Percentiles rank a stretch among this genome's conserved stretches.
phyloP scores from a whole-genome alignment of 495 filamentous ascomycete genomes.

The Rusavskia elegans region DNA sequence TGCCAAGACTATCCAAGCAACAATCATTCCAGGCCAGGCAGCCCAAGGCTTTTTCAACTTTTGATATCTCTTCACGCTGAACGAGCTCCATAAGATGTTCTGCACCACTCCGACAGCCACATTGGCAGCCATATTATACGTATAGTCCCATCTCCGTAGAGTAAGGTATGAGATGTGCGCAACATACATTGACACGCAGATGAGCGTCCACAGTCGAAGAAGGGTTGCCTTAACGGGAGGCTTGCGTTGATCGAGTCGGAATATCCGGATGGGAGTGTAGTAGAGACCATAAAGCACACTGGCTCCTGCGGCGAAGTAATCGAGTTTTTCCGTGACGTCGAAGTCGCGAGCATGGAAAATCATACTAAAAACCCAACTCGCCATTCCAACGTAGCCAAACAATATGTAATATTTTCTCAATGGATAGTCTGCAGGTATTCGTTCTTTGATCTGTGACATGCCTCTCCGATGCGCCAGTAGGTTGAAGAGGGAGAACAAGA shows the following conservation, averaged over 20 bases:
- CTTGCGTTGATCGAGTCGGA: conserved; percentile 55
- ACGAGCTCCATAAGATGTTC: conserved; percentile 74
- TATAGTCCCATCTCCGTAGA: conserved; percentile 81
- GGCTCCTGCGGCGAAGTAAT: conserved; percentile 91
- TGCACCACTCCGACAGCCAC: conserved; percentile 66
- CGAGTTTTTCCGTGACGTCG: conserved; percentile 70
- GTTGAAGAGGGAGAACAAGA: conserved; percentile 86
- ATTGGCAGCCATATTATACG: conserved; percentile 95
- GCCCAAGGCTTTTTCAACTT: conserved; percentile 59
- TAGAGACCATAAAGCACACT: conserved; percentile 84
- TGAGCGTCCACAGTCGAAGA: conserved; percentile 54
- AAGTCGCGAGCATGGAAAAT: conserved; percentile 89
- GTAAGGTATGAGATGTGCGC: conserved; percentile 73
- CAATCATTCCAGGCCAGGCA: conserved; percentile 81
- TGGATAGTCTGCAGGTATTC: conserved; percentile 55
- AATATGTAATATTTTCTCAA: conserved; percentile 64
- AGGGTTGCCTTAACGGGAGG: conserved; percentile 36
- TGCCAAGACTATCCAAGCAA: conserved; percentile 77
- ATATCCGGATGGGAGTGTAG: conserved; percentile 63
- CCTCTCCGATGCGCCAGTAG: conserved; percentile 74
- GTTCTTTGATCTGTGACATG: conserved; percentile 48
- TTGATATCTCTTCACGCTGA: conserved; percentile 60
- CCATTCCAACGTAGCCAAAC: conserved; percentile 69
- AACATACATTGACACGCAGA: conserved; percentile 56
- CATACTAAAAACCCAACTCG: conserved; percentile 74